These are phyloP conservation scores for Saussurea involucrata DNA, from an alignment of 129 eudicot species.

Conservation along the genomic window DNA sequence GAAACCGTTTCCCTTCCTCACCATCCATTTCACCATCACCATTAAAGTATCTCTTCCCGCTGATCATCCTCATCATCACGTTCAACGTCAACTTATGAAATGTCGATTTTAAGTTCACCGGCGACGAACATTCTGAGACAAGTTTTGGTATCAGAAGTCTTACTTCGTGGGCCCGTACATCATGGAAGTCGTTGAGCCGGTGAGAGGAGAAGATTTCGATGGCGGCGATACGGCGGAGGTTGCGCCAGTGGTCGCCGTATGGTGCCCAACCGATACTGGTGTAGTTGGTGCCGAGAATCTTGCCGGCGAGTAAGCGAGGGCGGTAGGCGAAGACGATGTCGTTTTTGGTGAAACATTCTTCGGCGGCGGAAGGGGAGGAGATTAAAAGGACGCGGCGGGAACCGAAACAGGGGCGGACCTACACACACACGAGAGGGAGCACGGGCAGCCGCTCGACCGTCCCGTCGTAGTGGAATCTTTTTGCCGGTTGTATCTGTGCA, in stretches of 20 bases:
- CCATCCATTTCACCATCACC: conserved; percentile 6
- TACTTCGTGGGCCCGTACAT: conserved; percentile 41
- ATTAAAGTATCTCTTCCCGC: conserved; percentile 50
- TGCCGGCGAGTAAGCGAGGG: conserved; percentile 14
- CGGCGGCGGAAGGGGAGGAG: conserved; percentile 8
- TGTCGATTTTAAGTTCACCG: conserved; percentile 24
- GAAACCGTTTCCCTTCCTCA: conserved; percentile 32
- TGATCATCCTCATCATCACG: conserved; percentile 50
- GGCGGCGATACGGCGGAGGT: conserved; percentile 26
- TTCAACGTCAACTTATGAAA: conserved; percentile 41
- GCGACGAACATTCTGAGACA: neutral
- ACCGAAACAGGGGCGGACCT: conserved; percentile 21
- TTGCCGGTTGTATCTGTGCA: no score
- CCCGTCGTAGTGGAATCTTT: no score
- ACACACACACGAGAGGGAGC: no score
- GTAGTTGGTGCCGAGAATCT: conserved; percentile 26
- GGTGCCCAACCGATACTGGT: conserved; percentile 11
- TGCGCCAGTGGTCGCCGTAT: conserved; percentile 25
- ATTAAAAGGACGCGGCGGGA: conserved; percentile 19
- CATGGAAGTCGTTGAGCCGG: conserved; percentile 17
- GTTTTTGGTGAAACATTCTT: conserved; percentile 19
- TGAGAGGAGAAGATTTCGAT: conserved; percentile 38
- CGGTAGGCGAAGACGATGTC: conserved; percentile 26
- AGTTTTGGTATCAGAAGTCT: neutral
- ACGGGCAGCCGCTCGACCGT: no score